Base-by-base conservation (phyloP, 371 early-diverging fungal species). In the Globomyces sp. region DNA sequence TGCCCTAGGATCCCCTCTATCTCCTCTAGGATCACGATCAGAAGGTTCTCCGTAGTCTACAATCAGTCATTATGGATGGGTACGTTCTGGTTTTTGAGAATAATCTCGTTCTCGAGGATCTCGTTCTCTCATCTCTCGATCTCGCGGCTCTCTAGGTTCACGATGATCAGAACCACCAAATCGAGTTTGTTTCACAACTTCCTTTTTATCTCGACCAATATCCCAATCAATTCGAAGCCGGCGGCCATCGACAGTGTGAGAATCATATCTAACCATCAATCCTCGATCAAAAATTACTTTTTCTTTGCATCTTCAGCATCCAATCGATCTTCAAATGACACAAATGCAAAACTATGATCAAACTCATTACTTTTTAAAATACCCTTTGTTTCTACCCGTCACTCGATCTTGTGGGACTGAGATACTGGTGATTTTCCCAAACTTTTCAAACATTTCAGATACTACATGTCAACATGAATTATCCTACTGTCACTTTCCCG, bases 151-250 rank as follows among this genome's bases (percentile, higher is more conserved):
- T 24, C 24, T 24, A 8, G 47, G 47, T 11, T 47, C 47, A 8
- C 47, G 6, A 8, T 11, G 6, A 11, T 47, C 47, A 11, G 6
- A 6, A 8, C 47, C 47, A 8, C 11, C 47, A 8, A 11, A 11
- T 6, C 11, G 11, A 6, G 47, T 47, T 47, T 6, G 6, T 47
- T 47, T 47, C 47, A 64, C 44, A 36, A 68, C 76, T 48, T 86
- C 89, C 68, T 90, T 90, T 77, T 86, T 85, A 65, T 78, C 77
- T 68, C 82, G 76, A 43, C 90, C 90, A 80, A 88, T 81, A 67
- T 90, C 90, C 91, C 91, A 91, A 70, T 91, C 91, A 65, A 91
- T 71, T 71, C 87, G 88, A 68, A 91, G 68, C 47, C 87, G 79
- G 65, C 91, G 85, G 24, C 89, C 89, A 68, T 89, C 87, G 11